Evolutionary conservation across 495 filamentous ascomycete species (phyloP).

Genomic region (Penicillium longicatenatum): DNA sequence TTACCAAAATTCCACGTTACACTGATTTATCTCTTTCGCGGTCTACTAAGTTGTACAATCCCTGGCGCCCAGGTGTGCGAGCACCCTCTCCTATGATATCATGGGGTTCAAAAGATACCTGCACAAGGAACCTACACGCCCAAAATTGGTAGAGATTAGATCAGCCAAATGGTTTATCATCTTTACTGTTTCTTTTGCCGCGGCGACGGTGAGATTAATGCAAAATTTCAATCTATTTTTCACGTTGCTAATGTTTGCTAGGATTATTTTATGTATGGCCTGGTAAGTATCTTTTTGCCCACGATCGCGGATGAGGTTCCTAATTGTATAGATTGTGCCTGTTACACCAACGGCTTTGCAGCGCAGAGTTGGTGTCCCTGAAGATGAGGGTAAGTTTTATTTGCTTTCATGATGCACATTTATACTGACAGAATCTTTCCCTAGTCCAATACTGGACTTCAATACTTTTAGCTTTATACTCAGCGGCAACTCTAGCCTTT

Average conservation of each 20-base stretch:
- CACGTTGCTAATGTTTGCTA: conserved; percentile 13
- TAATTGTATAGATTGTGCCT: conserved; percentile 61
- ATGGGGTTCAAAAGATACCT: conserved; percentile 14
- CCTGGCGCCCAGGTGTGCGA: background rate
- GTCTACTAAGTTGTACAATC: background rate
- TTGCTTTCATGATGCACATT: background rate
- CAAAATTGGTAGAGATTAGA: conserved; percentile 29
- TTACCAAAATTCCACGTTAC: background rate
- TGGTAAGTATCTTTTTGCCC: conserved; percentile 41
- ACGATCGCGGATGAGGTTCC: background rate
- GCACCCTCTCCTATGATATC: background rate
- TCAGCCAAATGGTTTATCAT: conserved; percentile 31
- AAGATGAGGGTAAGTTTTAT: conserved; percentile 46
- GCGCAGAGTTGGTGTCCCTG: conserved; percentile 56
- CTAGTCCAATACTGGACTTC: conserved; percentile 73
- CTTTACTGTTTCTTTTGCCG: conserved; percentile 31
- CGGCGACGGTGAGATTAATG: conserved; percentile 17
- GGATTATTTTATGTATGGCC: conserved; percentile 80
- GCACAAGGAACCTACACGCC: conserved; percentile 14
- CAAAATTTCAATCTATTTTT: background rate
- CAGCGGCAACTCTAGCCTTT: conserved; percentile 65
- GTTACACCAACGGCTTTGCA: conserved; percentile 81
- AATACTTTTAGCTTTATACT: conserved; percentile 78
- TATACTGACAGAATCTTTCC: background rate
- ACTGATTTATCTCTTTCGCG: background rate